Percentiles rank a stretch among this genome's conserved stretches.
These are phyloP conservation scores for Annona squamosa DNA, from an alignment of 164 flowering plant genomes.

Conservation along the genomic window DNA sequence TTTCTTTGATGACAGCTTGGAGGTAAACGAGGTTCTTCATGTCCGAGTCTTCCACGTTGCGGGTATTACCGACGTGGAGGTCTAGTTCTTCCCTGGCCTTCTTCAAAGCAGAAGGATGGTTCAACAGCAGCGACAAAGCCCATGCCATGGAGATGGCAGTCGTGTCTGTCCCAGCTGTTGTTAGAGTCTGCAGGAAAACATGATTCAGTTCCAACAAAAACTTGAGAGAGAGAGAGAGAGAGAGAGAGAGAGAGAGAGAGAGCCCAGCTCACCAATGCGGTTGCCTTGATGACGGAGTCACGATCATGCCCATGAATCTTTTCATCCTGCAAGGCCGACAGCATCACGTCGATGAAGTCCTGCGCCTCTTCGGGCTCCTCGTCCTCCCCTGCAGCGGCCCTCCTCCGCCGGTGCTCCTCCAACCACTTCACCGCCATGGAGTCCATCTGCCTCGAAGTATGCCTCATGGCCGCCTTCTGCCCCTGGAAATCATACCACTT, in stretches of 20 bases:
- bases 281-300: constrained; percentile 9
- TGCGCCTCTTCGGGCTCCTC: not conserved
- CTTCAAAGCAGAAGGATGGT: not conserved
- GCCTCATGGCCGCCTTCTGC: constrained; percentile 26
- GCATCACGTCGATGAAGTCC: constrained; percentile 14
- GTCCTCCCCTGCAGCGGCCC: not conserved
- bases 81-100: not conserved
- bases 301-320: not conserved
- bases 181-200: not conserved
- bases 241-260: too few relatives aligned
- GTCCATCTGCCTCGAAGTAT: constrained; percentile 12
- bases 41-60: not conserved
- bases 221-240: too few relatives aligned
- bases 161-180: not conserved
- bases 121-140: not conserved
- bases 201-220: not conserved
- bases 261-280: not conserved
- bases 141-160: not conserved
- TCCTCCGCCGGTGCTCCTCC: constrained; percentile 22
- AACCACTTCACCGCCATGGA: constrained; percentile 14
- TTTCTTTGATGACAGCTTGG: not conserved
- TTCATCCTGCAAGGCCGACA: not conserved
- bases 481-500: constrained; percentile 30
- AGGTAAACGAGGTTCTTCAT: not conserved
- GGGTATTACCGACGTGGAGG: not conserved